These are phyloP conservation scores for Xanthoconium separans DNA, from an alignment of 1,284 basidiomycete species.

Conservation along the genomic window DNA sequence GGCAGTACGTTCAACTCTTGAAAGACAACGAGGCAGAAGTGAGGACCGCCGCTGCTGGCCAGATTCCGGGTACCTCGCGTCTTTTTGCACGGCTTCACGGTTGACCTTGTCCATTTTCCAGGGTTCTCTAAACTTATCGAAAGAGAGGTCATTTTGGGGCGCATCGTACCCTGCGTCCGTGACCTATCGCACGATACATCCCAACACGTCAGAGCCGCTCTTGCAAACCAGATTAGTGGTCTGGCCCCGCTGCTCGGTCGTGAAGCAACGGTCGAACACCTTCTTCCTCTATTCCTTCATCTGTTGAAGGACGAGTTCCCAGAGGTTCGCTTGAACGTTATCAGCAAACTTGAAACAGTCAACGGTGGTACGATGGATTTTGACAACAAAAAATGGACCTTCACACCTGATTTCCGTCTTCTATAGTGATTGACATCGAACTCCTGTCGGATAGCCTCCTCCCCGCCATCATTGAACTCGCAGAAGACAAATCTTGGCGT, in stretches of 20 bases:
- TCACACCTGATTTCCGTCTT: conserved; percentile 14
- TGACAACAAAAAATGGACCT: not conserved
- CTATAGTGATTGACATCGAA: conserved; percentile 93
- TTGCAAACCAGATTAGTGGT: conserved; percentile 97
- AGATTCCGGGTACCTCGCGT: conserved; percentile 81
- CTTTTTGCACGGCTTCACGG: not conserved
- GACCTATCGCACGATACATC: conserved; percentile 93
- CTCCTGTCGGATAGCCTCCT: conserved; percentile 93
- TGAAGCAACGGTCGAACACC: conserved; percentile 93
- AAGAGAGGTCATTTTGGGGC: conserved; percentile 90
- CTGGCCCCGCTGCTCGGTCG: conserved; percentile 94
- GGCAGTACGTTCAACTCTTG: conserved; percentile 90
- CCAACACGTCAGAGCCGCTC: conserved; percentile 95
- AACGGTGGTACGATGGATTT: conserved; percentile 70
- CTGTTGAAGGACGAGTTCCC: conserved; percentile 99
- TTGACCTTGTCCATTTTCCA: conserved; percentile 34
- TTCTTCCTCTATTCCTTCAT: conserved; percentile 96
- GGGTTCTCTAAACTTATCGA: conserved; percentile 96
- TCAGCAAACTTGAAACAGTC: conserved; percentile 97
- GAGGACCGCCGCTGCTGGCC: conserved; percentile 92
- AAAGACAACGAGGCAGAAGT: conserved; percentile 99
- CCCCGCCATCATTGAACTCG: conserved; percentile 96
- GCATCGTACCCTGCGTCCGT: conserved; percentile 94
- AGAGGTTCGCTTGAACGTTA: conserved; percentile 97
- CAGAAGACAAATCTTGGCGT: conserved; percentile 99